phyloP scores from a whole-genome alignment of 208 protist species.

The Phytomonas sp. region DNA sequence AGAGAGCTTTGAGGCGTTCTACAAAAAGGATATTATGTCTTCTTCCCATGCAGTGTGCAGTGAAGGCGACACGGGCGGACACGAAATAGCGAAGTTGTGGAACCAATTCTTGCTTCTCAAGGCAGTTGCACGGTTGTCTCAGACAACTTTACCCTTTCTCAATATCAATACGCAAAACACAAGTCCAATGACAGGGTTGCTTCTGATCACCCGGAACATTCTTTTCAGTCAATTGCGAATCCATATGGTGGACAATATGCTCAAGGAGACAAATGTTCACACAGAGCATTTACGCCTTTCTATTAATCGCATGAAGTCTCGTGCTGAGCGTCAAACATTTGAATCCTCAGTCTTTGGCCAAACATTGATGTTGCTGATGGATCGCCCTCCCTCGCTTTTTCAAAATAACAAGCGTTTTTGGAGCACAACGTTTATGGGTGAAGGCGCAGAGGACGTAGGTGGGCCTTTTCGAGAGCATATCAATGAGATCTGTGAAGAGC shows the following conservation, averaged over 20 bases:
- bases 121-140: slow-evolving; percentile 60
- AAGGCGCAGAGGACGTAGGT: slow-evolving; percentile 91
- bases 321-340: slow-evolving; percentile 22
- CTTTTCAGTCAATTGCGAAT: slow-evolving; percentile 59
- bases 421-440: slow-evolving; percentile 85
- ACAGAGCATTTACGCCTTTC: slow-evolving; percentile 73
- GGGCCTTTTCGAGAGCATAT: slow-evolving; percentile 91
- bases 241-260: slow-evolving; percentile 51
- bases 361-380: slow-evolving; percentile 62
- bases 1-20: slow-evolving; percentile 13
- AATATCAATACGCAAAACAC: slow-evolving; percentile 43
- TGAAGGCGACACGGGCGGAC: not conserved
- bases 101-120: slow-evolving; percentile 50
- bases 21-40: slow-evolving; percentile 10
- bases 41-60: slow-evolving; percentile 9
- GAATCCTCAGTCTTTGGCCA: slow-evolving; percentile 83
- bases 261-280: slow-evolving; percentile 68
- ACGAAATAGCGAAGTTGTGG: slow-evolving; percentile 24
- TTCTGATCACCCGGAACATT: slow-evolving; percentile 51
- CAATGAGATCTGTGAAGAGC: slow-evolving; percentile 88
- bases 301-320: slow-evolving; percentile 75
- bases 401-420: slow-evolving; percentile 82
- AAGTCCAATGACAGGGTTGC: slow-evolving; percentile 42
- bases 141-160: slow-evolving; percentile 72
- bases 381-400: slow-evolving; percentile 72